phyloP scores from a whole-genome alignment of 176 grass and related monocot genomes.

The barley (Hordeum vulgare) region MorexV3_pseudomolecules_assembly NC_058524.1:463119436-463119935 shows the following conservation, averaged over 20 bases:
- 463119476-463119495: neutral
- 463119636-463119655: neutral
- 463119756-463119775: conserved; percentile 79
- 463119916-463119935: conserved; percentile 65
- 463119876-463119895: conserved; percentile 35
- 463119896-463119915: conserved; percentile 48
- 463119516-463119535: neutral
- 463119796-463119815: conserved; percentile 90
- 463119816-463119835: conserved; percentile 89
- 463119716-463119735: neutral
- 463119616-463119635: conserved; percentile 1
- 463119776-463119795: conserved; percentile 51
- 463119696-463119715: neutral
- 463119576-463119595: neutral
- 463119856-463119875: conserved; percentile 47
- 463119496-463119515: neutral
- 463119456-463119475: neutral
- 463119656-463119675: neutral
- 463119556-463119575: neutral
- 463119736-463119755: neutral
- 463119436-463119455: neutral
- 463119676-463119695: neutral
- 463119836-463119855: conserved; percentile 90
- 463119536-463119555: neutral
- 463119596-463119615: neutral